Percentiles rank a stretch among this genome's conserved stretches.
phyloP scores from a whole-genome alignment of 1,139 yeast genomes.

The Sugiyamaella pinicola region DNA sequence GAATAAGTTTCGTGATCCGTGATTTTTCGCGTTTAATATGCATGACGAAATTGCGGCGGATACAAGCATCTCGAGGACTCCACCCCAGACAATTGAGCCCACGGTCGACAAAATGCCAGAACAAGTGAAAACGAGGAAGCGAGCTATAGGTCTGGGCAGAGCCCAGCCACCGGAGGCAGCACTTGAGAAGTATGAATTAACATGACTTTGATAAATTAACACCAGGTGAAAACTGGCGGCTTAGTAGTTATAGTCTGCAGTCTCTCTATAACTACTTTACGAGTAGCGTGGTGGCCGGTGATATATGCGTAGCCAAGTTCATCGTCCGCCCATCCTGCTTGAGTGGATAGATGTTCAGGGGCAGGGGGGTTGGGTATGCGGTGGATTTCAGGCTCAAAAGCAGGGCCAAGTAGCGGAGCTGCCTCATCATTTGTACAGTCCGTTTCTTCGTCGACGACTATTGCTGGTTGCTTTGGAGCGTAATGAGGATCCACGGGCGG shows the following conservation, averaged over 20 bases:
- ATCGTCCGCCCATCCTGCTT: constrained; percentile 23
- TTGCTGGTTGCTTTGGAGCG: not conserved
- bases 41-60: constrained; percentile 11
- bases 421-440: constrained; percentile 8
- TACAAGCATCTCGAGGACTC: constrained; percentile 4
- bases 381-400: constrained; percentile 8
- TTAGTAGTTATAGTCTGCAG: constrained; percentile 57
- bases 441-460: not conserved
- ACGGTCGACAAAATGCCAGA: too few species aligned
- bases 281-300: constrained; percentile 35
- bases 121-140: too few species aligned
- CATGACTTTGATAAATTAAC: constrained; percentile 41
- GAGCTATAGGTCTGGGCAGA: not conserved
- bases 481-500: constrained; percentile 16
- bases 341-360: constrained; percentile 8
- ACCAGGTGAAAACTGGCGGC: constrained; percentile 74
- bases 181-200: too few species aligned
- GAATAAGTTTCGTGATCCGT: constrained; percentile 8
- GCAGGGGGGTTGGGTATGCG: not conserved
- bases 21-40: constrained; percentile 14
- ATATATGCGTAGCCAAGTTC: constrained; percentile 41
- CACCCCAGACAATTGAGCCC: too few species aligned
- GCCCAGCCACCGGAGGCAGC: too few species aligned
- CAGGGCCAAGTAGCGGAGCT: constrained; percentile 18
- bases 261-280: constrained; percentile 61